Conservation (phyloP, 306 rosid species). For the Argentina anserina region DNA sequence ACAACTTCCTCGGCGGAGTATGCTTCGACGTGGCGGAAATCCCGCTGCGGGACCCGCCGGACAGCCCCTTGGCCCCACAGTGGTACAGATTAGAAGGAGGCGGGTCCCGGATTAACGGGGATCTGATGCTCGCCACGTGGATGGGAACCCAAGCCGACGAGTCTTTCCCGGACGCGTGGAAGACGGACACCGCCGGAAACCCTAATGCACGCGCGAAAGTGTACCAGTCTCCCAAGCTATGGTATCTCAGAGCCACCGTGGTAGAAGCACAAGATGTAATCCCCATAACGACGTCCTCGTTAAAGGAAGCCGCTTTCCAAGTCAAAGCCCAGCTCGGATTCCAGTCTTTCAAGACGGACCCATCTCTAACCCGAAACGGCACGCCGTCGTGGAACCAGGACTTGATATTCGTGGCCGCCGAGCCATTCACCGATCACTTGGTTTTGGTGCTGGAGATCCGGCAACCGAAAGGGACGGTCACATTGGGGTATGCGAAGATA, state of each 20-base stretch:
- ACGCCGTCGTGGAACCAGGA: conserved; percentile 73
- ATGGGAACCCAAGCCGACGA: conserved; percentile 91
- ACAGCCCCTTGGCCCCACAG: conserved; percentile 84
- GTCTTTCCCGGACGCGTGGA: conserved; percentile 73
- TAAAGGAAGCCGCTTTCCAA: conserved; percentile 47
- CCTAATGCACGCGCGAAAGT: conserved; percentile 52
- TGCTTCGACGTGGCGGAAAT: conserved; percentile 77
- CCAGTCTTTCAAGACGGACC: conserved; percentile 52
- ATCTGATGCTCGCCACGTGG: conserved; percentile 95
- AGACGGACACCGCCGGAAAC: conserved; percentile 42
- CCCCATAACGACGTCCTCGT: conserved; percentile 22
- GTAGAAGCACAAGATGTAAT: conserved; percentile 70
- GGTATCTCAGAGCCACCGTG: conserved; percentile 76
- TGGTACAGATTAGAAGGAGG: conserved; percentile 82
- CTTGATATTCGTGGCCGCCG: conserved; percentile 68
- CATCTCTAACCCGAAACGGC: conserved; percentile 28
- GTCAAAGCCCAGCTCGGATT: conserved; percentile 61
- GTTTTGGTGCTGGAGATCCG: conserved; percentile 50
- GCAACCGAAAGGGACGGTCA: conserved; percentile 29
- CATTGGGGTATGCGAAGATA: conserved; percentile 42
- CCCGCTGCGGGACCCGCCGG: conserved; percentile 78
- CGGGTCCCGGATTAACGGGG: conserved; percentile 47
- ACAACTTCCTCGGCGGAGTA: conserved; percentile 57
- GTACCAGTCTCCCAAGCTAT: conserved; percentile 81
- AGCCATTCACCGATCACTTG: conserved; percentile 53